phyloP scores from a whole-genome alignment of 257 asterid genomes.

The Ballota nigra region DNA sequence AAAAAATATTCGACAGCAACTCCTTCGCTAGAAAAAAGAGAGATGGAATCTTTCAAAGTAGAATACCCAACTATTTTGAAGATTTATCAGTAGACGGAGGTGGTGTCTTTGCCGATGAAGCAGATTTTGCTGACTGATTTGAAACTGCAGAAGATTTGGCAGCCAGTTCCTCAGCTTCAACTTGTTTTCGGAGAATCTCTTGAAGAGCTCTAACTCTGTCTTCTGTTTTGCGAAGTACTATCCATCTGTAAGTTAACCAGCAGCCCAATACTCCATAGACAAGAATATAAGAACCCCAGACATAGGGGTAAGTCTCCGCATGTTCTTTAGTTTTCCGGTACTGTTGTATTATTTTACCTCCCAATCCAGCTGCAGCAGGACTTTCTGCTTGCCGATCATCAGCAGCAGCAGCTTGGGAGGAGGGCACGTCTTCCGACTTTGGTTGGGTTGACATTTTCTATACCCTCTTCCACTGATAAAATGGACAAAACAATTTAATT shows the following conservation, averaged over 20 bases:
- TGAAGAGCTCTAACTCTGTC: conserved; percentile 75
- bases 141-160: conserved; percentile 31
- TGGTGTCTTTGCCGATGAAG: conserved; percentile 15
- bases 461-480: neutral
- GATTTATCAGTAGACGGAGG: conserved; percentile 35
- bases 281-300: conserved; percentile 80
- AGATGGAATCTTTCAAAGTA: neutral
- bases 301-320: conserved; percentile 83
- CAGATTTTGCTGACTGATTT: conserved; percentile 18
- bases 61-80: conserved; percentile 24
- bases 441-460: conserved; percentile 38
- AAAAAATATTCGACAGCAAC: conserved; percentile 2
- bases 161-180: conserved; percentile 45
- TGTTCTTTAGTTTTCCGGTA: conserved; percentile 54
- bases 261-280: conserved; percentile 78
- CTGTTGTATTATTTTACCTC: conserved; percentile 24
- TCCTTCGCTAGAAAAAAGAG: neutral
- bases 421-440: conserved; percentile 33
- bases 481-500: neutral
- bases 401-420: conserved; percentile 34
- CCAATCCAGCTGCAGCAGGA: conserved; percentile 33
- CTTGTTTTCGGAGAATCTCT: conserved; percentile 50
- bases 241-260: conserved; percentile 78
- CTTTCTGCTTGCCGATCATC: conserved; percentile 32
- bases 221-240: conserved; percentile 71